Base-by-base conservation (phyloP, 805 yeast species). In the Grigorovia yakushimaensis region DNA sequence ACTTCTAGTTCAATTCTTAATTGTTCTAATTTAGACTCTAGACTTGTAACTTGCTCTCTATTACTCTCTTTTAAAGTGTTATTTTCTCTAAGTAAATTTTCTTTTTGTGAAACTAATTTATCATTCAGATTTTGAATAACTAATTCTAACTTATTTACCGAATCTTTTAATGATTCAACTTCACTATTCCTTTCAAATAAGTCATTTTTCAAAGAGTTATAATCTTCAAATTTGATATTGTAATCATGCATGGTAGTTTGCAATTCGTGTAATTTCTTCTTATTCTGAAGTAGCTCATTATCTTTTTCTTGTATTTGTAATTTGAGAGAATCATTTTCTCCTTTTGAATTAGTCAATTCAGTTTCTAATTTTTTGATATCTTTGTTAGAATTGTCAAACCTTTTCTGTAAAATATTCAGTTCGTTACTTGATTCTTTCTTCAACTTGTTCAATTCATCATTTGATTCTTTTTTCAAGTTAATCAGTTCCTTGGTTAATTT, bases 21-120 rank as follows among this genome's bases (percentile, higher is more conserved):
- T 27, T 71, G 68, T 65, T 91, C 97, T 45, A 86, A 71, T 49
- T 81, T 79, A 18, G 73, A 74, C 59, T 88, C 96, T 30, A 87
- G 66, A 44, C 81, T 65, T 33, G 73, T 64, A 17, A 79, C 71
- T 56, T 82, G 88, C 30, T 54, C 52, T 40, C 65, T 47, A 47
- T 59, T 65, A 7, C 70, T 69, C 37, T 63, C 62, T 36, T 58
- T 57, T 4, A 64, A 22, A 2, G 62, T 53, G 10, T 58, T 50
- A 30, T 52, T 57, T 47, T 53, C 54, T 18, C 41, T 43, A 7
- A 58, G 52, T 42, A 65, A 65, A 9, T 55, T 55, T 10, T 21
- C 3, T 7, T 20, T 42, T 33, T 45, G 24, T 9, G 30, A 23
- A 5, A 10, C 7, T 17, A 41, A 13, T n/a, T 45, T 38, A 27